Evolutionary conservation across 2,329 filamentous ascomycete species (phyloP).

Genomic region (Ophiocordyceps camponoti-rufipedis): DNA sequence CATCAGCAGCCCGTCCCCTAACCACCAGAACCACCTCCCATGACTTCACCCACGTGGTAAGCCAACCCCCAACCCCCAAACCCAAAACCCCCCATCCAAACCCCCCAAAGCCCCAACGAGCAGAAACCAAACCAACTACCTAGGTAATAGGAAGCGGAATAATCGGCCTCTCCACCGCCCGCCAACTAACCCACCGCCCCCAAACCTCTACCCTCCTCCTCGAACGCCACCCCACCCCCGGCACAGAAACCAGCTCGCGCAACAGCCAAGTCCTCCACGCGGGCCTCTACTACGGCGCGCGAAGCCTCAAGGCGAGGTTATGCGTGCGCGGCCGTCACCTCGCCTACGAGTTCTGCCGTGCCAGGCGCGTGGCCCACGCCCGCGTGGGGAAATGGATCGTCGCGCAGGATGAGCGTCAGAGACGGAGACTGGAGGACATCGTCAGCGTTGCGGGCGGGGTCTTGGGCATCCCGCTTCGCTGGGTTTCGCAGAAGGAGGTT

Average conservation of each 20-base stretch:
- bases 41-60: slow-evolving; percentile 20
- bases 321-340: slow-evolving; percentile 62
- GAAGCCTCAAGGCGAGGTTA: slow-evolving; percentile 63
- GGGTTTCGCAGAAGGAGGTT: slow-evolving; percentile 47
- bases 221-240: slow-evolving; percentile 57
- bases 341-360: slow-evolving; percentile 60
- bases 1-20: slow-evolving; percentile 1
- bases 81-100: not conserved
- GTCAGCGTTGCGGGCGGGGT: slow-evolving; percentile 21
- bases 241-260: slow-evolving; percentile 73
- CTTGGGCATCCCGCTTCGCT: slow-evolving; percentile 49
- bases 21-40: not conserved
- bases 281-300: slow-evolving; percentile 71
- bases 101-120: not conserved
- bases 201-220: slow-evolving; percentile 55
- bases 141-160: slow-evolving; percentile 43
- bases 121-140: not conserved
- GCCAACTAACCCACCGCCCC: slow-evolving; percentile 47
- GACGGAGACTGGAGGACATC: slow-evolving; percentile 38
- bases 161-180: slow-evolving; percentile 65
- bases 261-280: slow-evolving; percentile 96
- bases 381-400: slow-evolving; percentile 90
- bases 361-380: slow-evolving; percentile 47
- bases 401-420: slow-evolving; percentile 56
- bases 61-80: slow-evolving; percentile 3